phyloP scores from a whole-genome alignment of 2,329 filamentous ascomycete genomes.

The Chaetomium sp. region DNA sequence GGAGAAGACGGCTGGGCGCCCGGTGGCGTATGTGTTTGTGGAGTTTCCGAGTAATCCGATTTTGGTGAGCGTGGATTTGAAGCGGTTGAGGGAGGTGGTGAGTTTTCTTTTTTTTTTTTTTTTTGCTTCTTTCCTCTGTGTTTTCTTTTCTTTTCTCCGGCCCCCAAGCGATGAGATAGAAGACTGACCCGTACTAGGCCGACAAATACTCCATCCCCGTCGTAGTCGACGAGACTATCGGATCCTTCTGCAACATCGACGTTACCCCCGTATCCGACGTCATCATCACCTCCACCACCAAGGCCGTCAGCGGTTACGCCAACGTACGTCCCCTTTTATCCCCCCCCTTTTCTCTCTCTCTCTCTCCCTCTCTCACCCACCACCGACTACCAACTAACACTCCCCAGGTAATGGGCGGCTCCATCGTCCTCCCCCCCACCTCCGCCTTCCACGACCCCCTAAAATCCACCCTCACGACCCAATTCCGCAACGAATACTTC shows the following conservation, averaged over 20 bases:
- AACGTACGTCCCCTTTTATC: constrained; percentile 29
- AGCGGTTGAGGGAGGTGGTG: constrained; percentile 35
- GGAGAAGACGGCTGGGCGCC: constrained; percentile 33
- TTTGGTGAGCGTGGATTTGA: constrained; percentile 36
- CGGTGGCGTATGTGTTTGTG: constrained; percentile 40
- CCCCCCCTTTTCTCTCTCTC: background rate
- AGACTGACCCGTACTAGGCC: constrained; percentile 19
- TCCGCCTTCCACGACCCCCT: constrained; percentile 37
- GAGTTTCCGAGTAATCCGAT: constrained; percentile 47
- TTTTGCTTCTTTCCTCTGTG: background rate
- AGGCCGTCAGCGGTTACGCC: constrained; percentile 50
- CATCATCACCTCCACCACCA: constrained; percentile 48
- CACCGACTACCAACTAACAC: background rate
- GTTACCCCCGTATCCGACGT: constrained; percentile 43
- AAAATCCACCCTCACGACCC: constrained; percentile 24
- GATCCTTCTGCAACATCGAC: constrained; percentile 45
- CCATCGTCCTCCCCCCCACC: constrained; percentile 42
- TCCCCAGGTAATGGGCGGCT: constrained; percentile 43
- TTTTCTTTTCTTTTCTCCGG: background rate
- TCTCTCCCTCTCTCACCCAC: background rate
- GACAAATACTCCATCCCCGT: constrained; percentile 41
- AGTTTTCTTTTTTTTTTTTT: constrained; percentile 19
- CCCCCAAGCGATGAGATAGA: background rate
- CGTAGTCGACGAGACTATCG: constrained; percentile 43
- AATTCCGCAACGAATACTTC: constrained; percentile 42